phyloP scores from a whole-genome alignment of 305 asterid genomes.

The Fraxinus platypoda region DNA sequence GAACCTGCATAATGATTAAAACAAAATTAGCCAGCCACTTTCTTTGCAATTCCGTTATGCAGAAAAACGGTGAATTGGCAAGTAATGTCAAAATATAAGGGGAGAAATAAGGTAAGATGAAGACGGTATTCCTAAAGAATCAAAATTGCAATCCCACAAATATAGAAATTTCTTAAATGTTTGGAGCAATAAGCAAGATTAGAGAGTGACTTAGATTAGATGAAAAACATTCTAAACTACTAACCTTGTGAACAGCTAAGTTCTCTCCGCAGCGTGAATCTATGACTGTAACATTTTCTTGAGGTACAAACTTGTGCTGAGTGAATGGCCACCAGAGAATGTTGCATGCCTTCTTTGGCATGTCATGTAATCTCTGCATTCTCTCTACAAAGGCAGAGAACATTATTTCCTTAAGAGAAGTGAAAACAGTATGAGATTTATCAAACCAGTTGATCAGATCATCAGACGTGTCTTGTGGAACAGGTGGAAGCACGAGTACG shows the following conservation, averaged over 20 bases:
- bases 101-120: background rate
- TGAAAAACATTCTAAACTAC: slow-evolving; percentile 16
- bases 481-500: slow-evolving; percentile 78
- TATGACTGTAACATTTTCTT: slow-evolving; percentile 75
- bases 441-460: slow-evolving; percentile 79
- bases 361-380: slow-evolving; percentile 55
- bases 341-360: slow-evolving; percentile 73
- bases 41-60: slow-evolving; percentile 8
- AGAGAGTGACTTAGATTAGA: background rate
- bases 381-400: slow-evolving; percentile 55
- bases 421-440: slow-evolving; percentile 59
- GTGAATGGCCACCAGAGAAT: slow-evolving; percentile 99
- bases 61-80: slow-evolving; percentile 17
- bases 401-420: slow-evolving; percentile 78
- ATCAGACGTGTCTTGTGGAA: slow-evolving; percentile 77
- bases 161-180: background rate
- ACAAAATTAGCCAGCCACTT: slow-evolving; percentile 9
- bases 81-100: slow-evolving; percentile 13
- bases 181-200: slow-evolving; percentile 15
- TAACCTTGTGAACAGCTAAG: slow-evolving; percentile 80
- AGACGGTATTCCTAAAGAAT: background rate
- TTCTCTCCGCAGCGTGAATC: slow-evolving; percentile 98
- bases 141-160: background rate
- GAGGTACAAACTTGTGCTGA: slow-evolving; percentile 82
- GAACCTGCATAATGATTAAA: slow-evolving; percentile 32